Base-by-base conservation (phyloP, 2,329 filamentous ascomycete species). In the Cytospora leucostoma region DNA sequence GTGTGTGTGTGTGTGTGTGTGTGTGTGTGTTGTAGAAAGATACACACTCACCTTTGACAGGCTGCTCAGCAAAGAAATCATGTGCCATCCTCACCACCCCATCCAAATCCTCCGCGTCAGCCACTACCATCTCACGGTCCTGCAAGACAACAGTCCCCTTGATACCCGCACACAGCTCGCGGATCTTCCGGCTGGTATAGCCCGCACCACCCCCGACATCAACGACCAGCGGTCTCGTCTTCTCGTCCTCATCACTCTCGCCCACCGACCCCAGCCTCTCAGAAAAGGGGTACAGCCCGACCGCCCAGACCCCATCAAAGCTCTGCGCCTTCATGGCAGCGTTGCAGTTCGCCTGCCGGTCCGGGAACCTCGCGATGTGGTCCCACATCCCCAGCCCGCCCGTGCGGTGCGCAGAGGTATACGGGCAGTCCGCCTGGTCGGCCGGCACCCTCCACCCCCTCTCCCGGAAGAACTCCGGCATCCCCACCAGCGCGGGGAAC, bases 41-140 rank as follows among this genome's bases (percentile, higher is more conserved):
- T 19, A 47, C 4, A 47, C 8, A 55, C 58, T 49, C 7, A 61
- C 58, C 51, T 27, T 61, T 55, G 1, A 61, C 38, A 49, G 58
- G 58, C 51, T 61, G 58, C 38, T 61, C 58, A 50, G 53, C 37
- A 44, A 61, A 61, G 51, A 61, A 61, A 40, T 61, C 51, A 49
- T 61, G 51, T 13, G 58, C 38, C 51, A 61, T 61, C 19, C 38
- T n/a, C 27, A 61, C 58, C 11, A 61, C 44, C 2, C 58, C 58
- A 12, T 55, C 58, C 19, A 34, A 13, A 10, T 51, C 38, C n/a
- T 15, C 15, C 38, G 17, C 58, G 32, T 61, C 58, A 3, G 33
- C 37, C 8, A 60, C 8, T 13, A 60, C 58, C n/a, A 17, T 37
- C 8, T 32, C 11, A 17, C 54, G 32, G 32, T 61, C 58, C 47